These are phyloP conservation scores for Pisolithus microcarpus DNA, from an alignment of 768 basidiomycete genomes.

Conservation along the genomic window DNA sequence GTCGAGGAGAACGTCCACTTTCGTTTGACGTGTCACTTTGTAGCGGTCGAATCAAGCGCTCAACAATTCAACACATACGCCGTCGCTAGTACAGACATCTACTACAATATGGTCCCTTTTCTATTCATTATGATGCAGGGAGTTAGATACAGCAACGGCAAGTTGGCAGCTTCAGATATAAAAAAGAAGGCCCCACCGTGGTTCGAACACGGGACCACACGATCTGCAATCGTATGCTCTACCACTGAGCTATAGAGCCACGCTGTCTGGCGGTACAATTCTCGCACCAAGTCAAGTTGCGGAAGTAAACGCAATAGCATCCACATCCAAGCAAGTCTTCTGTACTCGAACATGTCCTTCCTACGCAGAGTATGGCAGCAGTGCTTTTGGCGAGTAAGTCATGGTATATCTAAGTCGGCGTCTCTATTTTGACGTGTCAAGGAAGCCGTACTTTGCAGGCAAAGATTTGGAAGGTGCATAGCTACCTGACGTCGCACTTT, in stretches of 20 bases:
- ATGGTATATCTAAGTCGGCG: not conserved
- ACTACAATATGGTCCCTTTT: no score
- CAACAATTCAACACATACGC: no score
- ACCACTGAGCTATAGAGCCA: constrained; percentile 26
- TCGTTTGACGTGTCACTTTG: constrained; percentile 10
- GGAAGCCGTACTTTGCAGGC: constrained; percentile 46
- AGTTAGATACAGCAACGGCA: no score
- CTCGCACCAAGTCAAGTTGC: no score
- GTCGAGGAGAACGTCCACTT: not conserved
- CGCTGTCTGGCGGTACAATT: no score
- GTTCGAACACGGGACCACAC: constrained; percentile 41
- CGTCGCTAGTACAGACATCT: no score
- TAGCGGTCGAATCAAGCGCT: not conserved
- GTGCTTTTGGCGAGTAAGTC: not conserved
- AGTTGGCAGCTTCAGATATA: not conserved
- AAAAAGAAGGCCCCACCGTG: constrained; percentile 38
- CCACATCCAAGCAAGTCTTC: no score
- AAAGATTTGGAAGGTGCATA: constrained; percentile 52
- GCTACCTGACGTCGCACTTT: constrained; percentile 1
- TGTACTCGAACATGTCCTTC: no score
- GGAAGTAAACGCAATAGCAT: no score
- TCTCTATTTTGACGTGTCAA: not conserved
- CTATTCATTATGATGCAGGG: no score
- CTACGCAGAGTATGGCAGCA: not conserved
- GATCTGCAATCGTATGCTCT: constrained; percentile 45